A percentile compares a stretch with the other conserved stretches of the same genome.
Evolutionary conservation across 768 basidiomycete genomes (phyloP).

Genomic region (Termitomyces eurrhizus): DNA sequence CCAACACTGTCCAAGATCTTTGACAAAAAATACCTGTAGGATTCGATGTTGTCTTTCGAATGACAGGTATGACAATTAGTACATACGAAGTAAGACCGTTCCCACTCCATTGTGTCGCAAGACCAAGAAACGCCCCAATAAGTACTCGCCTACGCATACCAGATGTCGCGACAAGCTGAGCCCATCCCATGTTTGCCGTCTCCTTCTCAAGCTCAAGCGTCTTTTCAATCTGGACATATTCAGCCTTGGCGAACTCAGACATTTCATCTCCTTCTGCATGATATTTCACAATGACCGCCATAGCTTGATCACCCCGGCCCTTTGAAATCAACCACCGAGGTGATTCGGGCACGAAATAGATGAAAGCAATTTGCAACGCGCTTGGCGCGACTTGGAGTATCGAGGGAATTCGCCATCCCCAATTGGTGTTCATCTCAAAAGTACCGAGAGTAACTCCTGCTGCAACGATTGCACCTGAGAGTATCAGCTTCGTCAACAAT

Average conservation of each 20-base stretch:
- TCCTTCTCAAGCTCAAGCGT: conserved; percentile 52
- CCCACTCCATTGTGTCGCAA: conserved; percentile 63
- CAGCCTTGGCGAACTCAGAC: conserved; percentile 54
- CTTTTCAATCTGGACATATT: conserved; percentile 52
- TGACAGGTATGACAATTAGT: not conserved
- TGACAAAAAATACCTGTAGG: conserved; percentile 47
- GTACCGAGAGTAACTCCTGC: conserved; percentile 63
- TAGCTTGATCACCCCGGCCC: conserved; percentile 47
- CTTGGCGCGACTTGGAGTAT: conserved; percentile 53
- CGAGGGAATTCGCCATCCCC: conserved; percentile 71
- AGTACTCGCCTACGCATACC: conserved; percentile 51
- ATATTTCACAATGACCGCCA: conserved; percentile 46
- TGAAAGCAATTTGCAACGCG: conserved; percentile 48
- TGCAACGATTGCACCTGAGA: conserved; percentile 51
- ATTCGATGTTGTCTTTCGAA: not conserved
- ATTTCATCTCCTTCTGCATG: conserved; percentile 55
- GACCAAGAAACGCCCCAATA: conserved; percentile 45
- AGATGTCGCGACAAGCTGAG: conserved; percentile 36
- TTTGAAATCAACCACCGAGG: conserved; percentile 62
- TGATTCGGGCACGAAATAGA: conserved; percentile 59
- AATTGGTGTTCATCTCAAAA: conserved; percentile 52
- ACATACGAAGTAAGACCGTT: conserved; percentile 52
- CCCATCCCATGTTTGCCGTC: conserved; percentile 42
- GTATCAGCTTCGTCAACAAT: not conserved
- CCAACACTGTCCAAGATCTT: conserved; percentile 53